Conservation (phyloP, 2,329 filamentous ascomycete species). For the Cladosporium sp. region DNA sequence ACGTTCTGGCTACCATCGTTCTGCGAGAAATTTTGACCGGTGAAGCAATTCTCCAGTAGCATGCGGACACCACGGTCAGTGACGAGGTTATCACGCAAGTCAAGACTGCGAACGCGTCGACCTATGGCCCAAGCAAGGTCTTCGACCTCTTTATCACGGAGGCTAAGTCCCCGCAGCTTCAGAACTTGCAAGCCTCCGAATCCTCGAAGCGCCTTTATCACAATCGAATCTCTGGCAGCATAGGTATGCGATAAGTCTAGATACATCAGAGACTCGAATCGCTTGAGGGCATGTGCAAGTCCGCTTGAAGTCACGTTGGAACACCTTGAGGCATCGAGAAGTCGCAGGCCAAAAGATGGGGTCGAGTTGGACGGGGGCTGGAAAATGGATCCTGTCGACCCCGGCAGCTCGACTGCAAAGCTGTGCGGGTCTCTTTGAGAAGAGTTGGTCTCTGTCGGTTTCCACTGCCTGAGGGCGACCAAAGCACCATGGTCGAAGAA, state of each 20-base stretch:
- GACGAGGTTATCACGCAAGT: constrained; percentile 54
- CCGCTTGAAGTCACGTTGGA: constrained; percentile 55
- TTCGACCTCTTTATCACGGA: constrained; percentile 51
- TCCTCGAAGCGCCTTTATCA: constrained; percentile 45
- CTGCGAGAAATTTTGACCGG: not conserved
- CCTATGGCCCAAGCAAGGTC: constrained; percentile 51
- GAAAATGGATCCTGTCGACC: constrained; percentile 24
- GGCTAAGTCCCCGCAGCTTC: constrained; percentile 51
- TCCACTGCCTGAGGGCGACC: constrained; percentile 36
- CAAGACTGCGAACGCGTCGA: constrained; percentile 51
- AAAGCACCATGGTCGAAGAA: constrained; percentile 61
- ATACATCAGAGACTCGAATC: constrained; percentile 54
- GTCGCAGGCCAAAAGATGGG: constrained; percentile 45
- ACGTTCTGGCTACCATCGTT: not conserved
- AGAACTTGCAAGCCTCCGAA: constrained; percentile 53
- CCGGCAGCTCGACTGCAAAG: constrained; percentile 30
- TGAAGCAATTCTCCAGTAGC: constrained; percentile 51
- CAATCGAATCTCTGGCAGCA: constrained; percentile 30
- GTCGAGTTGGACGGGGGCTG: constrained; percentile 14
- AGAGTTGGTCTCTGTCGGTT: constrained; percentile 9
- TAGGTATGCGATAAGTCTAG: constrained; percentile 52
- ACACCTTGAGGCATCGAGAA: constrained; percentile 55
- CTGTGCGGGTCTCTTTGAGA: constrained; percentile 16
- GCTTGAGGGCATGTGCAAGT: constrained; percentile 48
- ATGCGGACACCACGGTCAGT: constrained; percentile 52